phyloP scores from a whole-genome alignment of 768 basidiomycete genomes.

The Podaxis sp. region DNA sequence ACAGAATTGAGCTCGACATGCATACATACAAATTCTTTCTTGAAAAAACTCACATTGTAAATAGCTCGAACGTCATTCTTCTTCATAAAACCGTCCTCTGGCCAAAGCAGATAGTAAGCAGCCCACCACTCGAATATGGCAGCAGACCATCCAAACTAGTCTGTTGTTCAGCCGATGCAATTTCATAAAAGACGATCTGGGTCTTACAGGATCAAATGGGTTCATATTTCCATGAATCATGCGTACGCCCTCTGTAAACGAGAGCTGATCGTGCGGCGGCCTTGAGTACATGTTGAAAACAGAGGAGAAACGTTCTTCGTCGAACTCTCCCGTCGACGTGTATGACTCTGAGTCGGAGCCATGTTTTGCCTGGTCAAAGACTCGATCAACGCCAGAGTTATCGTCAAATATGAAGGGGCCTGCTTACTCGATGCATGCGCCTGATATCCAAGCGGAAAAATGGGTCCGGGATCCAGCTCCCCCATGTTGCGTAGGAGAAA shows the following conservation, averaged over 20 bases:
- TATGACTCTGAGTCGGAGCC: constrained; percentile 42
- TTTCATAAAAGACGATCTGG: background rate
- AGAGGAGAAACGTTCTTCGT: constrained; percentile 37
- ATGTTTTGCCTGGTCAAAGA: constrained; percentile 34
- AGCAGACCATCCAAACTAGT: constrained; percentile 42
- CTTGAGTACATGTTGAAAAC: constrained; percentile 42
- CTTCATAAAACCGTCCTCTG: constrained; percentile 32
- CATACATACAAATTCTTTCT: background rate
- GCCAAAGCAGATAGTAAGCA: constrained; percentile 39
- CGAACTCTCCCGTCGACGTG: constrained; percentile 39
- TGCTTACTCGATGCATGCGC: constrained; percentile 37
- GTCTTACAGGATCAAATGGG: constrained; percentile 35
- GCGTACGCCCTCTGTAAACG: constrained; percentile 35
- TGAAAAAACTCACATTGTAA: constrained; percentile 33
- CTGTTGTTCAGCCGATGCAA: background rate
- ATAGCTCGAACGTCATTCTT: constrained; percentile 41
- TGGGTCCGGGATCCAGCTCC: constrained; percentile 39
- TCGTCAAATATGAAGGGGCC: background rate
- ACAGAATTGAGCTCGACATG: background rate
- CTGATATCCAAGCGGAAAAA: constrained; percentile 42
- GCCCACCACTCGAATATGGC: constrained; percentile 42
- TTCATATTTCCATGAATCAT: constrained; percentile 44
- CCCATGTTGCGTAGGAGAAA: constrained; percentile 42
- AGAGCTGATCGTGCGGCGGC: constrained; percentile 39
- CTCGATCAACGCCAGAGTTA: background rate